phyloP scores from a whole-genome alignment of 2,329 filamentous ascomycete species.

The Coniochaeta sp. region DNA sequence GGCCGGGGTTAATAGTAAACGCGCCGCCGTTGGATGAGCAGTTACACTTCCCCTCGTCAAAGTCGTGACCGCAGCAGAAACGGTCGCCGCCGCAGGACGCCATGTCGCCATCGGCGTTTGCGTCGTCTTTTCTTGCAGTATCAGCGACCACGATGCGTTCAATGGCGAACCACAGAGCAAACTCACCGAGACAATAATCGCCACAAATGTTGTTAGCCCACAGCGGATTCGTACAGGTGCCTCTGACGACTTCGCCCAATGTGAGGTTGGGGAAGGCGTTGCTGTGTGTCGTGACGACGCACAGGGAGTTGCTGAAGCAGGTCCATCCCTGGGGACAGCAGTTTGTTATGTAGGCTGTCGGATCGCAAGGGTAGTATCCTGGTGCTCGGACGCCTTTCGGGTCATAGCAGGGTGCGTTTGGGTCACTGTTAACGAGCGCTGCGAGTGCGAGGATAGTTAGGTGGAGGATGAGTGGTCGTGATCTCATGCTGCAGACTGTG shows the following conservation, averaged over 20 bases:
- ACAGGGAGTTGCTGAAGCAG: constrained; percentile 16
- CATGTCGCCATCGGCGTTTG: constrained; percentile 10
- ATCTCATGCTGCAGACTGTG: no score
- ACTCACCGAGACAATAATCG: constrained; percentile 14
- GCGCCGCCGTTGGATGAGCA: constrained; percentile 7
- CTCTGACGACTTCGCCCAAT: constrained; percentile 10
- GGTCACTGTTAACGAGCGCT: background rate
- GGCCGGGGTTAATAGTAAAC: constrained; percentile 6
- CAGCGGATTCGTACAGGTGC: constrained; percentile 15
- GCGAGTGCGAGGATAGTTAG: no score
- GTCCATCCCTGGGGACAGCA: constrained; percentile 18
- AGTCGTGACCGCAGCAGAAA: constrained; percentile 16
- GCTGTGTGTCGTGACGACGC: constrained; percentile 12
- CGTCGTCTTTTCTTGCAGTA: background rate
- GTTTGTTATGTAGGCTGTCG: constrained; percentile 8
- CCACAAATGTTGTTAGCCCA: constrained; percentile 17
- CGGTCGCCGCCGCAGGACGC: constrained; percentile 9
- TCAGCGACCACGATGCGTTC: no score
- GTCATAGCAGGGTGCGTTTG: constrained; percentile 20
- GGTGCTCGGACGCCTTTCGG: constrained; percentile 8
- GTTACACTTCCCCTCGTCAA: constrained; percentile 12
- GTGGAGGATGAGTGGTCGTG: no score
- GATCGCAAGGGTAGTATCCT: constrained; percentile 14
- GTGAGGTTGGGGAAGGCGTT: constrained; percentile 11
- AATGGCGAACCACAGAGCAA: no score